Evolutionary conservation across 116 monocot species (phyloP), one percentile per base, ranked within the genome.

Genomic region (Trichopus zeylanicus): DNA sequence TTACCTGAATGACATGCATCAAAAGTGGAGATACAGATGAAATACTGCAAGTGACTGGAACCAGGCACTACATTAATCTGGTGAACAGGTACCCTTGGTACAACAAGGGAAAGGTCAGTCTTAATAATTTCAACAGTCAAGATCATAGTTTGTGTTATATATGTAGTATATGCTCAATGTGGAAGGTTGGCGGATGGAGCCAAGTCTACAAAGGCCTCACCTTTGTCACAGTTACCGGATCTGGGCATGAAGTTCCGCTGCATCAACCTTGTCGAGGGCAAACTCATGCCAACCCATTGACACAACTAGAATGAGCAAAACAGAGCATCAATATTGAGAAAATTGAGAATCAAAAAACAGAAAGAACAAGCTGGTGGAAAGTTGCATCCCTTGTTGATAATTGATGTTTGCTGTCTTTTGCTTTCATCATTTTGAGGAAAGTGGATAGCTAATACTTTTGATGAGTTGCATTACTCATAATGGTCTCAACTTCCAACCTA

Each of bases 151-250:
- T 9, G 13, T 42, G n/a, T 3, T 42, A 16, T 16, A 31, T 21
- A 20, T 22, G 16, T 8, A 6, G 12, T 35, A 8, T 35, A 6
- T 55, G 34, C 37, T 53, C 20, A 3, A 7, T 25, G 4, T 39
- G 24, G 7, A 56, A 83, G 86, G 94, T 94, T 53, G 83, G 81
- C 53, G 94, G 94, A 60, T 94, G 94, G 94, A 86, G 89, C 53
- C 94, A 89, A 66, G 66, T 86, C 5, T 94, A 94, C 67, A 74
- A 80, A 58, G 89, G 89, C 7, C 71, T 94, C 29, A 89, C 83
- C 23, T 68, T 81, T 33, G 86, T 74, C 35, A 89, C 86, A 0
- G 30, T 94, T 2, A 78, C 60, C n/a, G 94, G 89, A 55, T 89
- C 94, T 4, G 94, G 89, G 6, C 94, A 89, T 30, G 86, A 89